Evolutionary conservation across 139 green algal species (phyloP).

Genomic region (Volvox africanus): DNA sequence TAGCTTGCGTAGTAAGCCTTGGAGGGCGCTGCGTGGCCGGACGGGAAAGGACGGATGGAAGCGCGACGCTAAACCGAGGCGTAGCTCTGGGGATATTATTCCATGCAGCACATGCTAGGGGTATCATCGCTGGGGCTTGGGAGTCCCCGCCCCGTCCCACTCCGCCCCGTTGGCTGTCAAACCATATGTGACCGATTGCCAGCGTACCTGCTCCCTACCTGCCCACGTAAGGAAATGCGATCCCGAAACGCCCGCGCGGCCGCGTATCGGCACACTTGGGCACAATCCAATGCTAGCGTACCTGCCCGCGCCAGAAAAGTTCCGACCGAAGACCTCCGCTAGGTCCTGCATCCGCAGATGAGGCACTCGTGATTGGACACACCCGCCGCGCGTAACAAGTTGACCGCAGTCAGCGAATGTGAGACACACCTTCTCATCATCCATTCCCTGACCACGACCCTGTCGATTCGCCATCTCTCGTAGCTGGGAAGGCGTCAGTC

Average conservation of each 20-base stretch:
- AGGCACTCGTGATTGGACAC: too few species aligned
- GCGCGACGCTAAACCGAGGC: not conserved
- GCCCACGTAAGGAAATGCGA: too few species aligned
- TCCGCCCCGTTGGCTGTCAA: too few species aligned
- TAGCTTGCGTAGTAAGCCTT: constrained; percentile 88
- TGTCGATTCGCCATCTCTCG: constrained; percentile 36
- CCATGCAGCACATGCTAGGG: too few species aligned
- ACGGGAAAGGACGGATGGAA: not conserved
- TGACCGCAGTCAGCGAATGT: too few species aligned
- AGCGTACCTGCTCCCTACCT: too few species aligned
- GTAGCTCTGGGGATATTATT: not conserved
- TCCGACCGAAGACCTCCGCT: constrained; percentile 55
- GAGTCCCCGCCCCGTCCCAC: too few species aligned
- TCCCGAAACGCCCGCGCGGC: too few species aligned
- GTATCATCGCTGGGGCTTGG: too few species aligned
- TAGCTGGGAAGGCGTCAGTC: not conserved
- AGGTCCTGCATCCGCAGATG: not conserved
- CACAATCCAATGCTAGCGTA: not conserved
- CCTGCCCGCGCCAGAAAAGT: constrained; percentile 59
- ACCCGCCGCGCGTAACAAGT: too few species aligned
- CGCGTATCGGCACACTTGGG: too few species aligned
- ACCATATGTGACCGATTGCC: too few species aligned
- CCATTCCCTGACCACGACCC: constrained; percentile 1
- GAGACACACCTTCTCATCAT: constrained; percentile 41
- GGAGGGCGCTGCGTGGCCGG: constrained; percentile 72